phyloP scores from a whole-genome alignment of 257 asterid genomes.

The Dorcoceras hygrometricum region DNA sequence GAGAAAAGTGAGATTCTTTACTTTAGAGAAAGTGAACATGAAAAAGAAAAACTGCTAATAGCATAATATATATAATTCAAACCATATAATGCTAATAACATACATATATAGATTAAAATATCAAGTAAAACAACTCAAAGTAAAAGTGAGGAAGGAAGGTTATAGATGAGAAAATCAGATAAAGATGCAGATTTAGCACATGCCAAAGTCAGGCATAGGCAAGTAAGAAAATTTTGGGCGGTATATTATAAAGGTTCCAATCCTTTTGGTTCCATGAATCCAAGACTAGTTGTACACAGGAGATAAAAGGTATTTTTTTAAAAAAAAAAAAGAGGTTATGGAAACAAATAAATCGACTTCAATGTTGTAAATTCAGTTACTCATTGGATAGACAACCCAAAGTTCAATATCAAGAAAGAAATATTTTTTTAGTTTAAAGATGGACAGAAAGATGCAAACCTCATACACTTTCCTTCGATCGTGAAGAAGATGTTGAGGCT shows the following conservation, averaged over 20 bases:
- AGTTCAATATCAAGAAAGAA: not conserved
- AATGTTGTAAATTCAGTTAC: not conserved
- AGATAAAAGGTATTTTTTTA: no score
- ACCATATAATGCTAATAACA: not conserved
- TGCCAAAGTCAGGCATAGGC: not conserved
- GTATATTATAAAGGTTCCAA: not conserved
- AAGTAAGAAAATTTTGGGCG: not conserved
- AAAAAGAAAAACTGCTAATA: not conserved
- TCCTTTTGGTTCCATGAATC: not conserved
- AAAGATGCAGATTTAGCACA: not conserved
- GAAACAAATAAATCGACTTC: no score
- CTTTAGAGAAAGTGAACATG: not conserved
- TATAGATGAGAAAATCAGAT: not conserved
- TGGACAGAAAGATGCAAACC: constrained; percentile 43
- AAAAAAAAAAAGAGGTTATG: no score
- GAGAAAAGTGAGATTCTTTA: not conserved
- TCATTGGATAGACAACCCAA: not conserved
- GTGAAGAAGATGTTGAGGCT: constrained; percentile 83
- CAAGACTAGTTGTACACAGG: not conserved
- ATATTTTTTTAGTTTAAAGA: not conserved
- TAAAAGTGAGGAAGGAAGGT: not conserved
- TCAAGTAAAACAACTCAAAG: not conserved
- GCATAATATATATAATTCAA: not conserved
- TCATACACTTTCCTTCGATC: constrained; percentile 90
- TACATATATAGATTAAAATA: not conserved